These are phyloP conservation scores for Neurospora sp. DNA, from an alignment of 495 filamentous ascomycete genomes.

Conservation along the genomic window DNA sequence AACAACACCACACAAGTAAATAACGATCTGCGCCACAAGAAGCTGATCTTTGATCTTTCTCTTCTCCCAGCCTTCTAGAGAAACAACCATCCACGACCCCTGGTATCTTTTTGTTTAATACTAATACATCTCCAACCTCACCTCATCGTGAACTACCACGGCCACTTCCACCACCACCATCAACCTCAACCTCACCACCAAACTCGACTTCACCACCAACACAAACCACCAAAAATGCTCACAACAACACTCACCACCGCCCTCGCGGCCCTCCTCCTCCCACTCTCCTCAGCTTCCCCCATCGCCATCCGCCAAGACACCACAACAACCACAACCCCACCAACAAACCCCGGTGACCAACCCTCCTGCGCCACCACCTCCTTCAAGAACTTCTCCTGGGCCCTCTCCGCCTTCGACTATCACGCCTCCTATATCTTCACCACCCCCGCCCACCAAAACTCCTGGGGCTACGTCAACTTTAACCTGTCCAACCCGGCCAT, in stretches of 20 bases:
- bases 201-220: background rate
- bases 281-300: background rate
- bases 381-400: constrained; percentile 26
- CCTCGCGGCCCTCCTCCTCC: constrained; percentile 1
- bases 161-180: background rate
- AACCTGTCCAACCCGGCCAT: constrained; percentile 33
- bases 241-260: background rate
- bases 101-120: background rate
- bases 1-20: background rate
- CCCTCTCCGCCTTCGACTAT: constrained; percentile 25
- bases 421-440: constrained; percentile 31
- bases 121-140: background rate
- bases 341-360: background rate
- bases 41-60: background rate
- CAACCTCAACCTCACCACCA: background rate
- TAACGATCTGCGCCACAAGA: background rate
- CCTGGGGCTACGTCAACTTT: constrained; percentile 30
- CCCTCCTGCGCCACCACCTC: constrained; percentile 22
- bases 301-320: constrained; percentile 2
- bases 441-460: constrained; percentile 35
- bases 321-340: background rate
- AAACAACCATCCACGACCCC: background rate
- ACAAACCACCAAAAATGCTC: background rate
- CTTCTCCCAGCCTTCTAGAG: background rate
- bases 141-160: background rate